Evolutionary conservation across 163 green algal species (phyloP).

Genomic region (Scenedesmus sp.): DNA sequence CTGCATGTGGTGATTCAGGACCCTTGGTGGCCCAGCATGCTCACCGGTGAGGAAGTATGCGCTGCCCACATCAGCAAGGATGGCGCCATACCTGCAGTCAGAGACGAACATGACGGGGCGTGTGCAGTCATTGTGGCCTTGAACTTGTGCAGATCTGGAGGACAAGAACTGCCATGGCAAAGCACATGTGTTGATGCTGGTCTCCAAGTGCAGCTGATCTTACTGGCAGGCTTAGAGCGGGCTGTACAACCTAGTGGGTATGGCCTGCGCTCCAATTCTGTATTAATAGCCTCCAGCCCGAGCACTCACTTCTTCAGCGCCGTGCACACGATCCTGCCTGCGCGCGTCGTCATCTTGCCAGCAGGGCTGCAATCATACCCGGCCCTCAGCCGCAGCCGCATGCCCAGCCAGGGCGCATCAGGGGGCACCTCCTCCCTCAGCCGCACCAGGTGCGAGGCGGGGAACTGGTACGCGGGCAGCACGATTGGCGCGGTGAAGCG

Average conservation of each 20-base stretch:
- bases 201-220: too few species aligned
- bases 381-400: neutral
- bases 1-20: neutral
- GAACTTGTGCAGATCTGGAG: too few species aligned
- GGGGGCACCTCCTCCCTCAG: neutral
- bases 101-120: neutral
- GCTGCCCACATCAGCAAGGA: constrained; percentile 17
- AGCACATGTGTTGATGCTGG: too few species aligned
- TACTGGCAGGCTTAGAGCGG: too few species aligned
- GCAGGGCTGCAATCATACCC: neutral
- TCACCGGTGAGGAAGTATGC: constrained; percentile 50
- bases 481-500: constrained; percentile 53
- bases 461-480: constrained; percentile 47
- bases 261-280: too few species aligned
- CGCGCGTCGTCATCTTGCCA: neutral
- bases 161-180: too few species aligned
- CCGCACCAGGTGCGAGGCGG: constrained; percentile 41
- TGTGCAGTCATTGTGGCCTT: neutral
- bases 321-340: neutral
- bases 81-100: neutral
- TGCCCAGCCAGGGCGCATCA: neutral
- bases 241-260: too few species aligned
- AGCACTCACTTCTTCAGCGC: neutral
- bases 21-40: neutral
- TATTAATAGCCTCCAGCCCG: too few species aligned